These are phyloP conservation scores for Lumnitzera racemosa DNA, from an alignment of 345 rosid genomes.

Conservation along the genomic window DNA sequence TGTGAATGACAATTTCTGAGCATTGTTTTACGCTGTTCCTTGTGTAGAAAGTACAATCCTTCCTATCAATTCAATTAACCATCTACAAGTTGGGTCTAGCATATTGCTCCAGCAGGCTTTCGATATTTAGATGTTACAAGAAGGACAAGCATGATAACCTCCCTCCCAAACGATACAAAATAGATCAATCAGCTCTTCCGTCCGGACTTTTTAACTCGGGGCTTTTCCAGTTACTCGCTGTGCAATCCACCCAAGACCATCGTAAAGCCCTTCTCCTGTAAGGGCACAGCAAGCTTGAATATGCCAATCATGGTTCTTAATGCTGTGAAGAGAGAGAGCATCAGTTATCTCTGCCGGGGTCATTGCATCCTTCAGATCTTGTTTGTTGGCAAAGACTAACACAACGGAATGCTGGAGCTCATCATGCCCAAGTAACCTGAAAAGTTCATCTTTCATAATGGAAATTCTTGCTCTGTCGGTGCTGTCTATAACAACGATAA, in stretches of 20 bases:
- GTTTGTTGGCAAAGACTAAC: constrained; percentile 86
- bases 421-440: constrained; percentile 69
- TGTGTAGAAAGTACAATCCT: too few species aligned
- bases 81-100: too few species aligned
- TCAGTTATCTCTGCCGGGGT: constrained; percentile 81
- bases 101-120: too few species aligned
- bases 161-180: too few species aligned
- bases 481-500: constrained; percentile 81
- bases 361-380: constrained; percentile 91
- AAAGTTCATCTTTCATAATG: constrained; percentile 81
- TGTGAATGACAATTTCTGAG: too few species aligned
- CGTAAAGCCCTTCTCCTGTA: constrained; percentile 79
- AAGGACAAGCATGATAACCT: too few species aligned
- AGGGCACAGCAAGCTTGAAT: constrained; percentile 89
- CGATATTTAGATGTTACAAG: too few species aligned
- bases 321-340: constrained; percentile 82
- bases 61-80: too few species aligned
- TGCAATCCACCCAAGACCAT: constrained; percentile 87
- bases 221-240: constrained; percentile 81
- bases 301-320: constrained; percentile 97
- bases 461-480: constrained; percentile 90
- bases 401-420: constrained; percentile 70
- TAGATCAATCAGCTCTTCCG: not conserved
- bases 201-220: constrained; percentile 24
- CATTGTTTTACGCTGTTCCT: too few species aligned